A percentile compares a stretch with the other conserved stretches of the same genome.
Conservation (phyloP, 139 green algal species). For the Closterium sp. region DNA sequence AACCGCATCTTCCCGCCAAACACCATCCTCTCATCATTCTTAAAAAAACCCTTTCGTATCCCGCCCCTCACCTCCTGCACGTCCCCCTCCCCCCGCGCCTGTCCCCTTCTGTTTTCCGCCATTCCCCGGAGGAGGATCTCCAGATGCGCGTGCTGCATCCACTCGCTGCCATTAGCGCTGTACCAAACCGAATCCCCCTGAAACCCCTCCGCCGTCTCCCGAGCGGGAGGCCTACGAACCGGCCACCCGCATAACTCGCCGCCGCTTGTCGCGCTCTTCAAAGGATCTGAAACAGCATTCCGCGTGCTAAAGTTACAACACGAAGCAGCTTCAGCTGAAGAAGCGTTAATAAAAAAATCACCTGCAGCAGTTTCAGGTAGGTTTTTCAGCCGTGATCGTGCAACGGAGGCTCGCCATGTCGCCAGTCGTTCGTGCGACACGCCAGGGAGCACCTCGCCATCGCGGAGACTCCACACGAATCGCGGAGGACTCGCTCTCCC, state of each 20-base stretch:
- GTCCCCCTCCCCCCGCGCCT: background rate
- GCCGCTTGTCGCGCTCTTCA: background rate
- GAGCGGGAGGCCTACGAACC: background rate
- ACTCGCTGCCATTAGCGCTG: background rate
- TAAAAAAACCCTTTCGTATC: background rate
- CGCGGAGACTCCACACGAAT: background rate
- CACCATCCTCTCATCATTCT: background rate
- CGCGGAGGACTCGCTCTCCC: background rate
- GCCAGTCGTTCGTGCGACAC: background rate
- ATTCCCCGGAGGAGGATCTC: background rate
- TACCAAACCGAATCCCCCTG: background rate
- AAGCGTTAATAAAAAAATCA: background rate
- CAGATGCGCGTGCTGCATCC: background rate
- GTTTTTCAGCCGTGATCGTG: background rate
- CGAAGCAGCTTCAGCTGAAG: background rate
- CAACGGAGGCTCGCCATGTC: background rate
- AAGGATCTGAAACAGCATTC: background rate
- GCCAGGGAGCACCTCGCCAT: background rate
- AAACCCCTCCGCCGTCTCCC: background rate
- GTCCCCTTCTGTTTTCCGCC: background rate
- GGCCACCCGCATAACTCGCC: background rate
- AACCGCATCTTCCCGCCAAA: background rate
- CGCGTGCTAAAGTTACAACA: too few relatives aligned
- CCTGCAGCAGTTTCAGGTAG: background rate
- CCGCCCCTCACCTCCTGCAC: background rate